A percentile compares a stretch with the other conserved stretches of the same genome.
phyloP scores from a whole-genome alignment of 768 basidiomycete species.

The Leccinum disarticulatum region DNA sequence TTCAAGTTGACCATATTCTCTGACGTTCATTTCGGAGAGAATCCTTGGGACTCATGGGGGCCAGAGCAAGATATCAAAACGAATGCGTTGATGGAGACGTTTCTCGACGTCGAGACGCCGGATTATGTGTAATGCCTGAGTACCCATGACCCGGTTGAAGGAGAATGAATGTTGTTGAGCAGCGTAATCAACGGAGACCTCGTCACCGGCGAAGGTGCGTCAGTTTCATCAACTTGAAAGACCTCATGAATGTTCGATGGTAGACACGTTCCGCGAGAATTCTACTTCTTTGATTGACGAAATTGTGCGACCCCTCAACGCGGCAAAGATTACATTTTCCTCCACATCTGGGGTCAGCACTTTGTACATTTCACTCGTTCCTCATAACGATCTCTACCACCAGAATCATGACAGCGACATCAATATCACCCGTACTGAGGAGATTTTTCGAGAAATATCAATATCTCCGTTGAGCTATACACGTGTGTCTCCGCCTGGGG shows the following conservation, averaged over 20 bases:
- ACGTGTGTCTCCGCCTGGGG: slow-evolving; percentile 52
- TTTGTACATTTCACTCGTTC: background rate
- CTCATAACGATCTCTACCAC: background rate
- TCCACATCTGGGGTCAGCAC: slow-evolving; percentile 64
- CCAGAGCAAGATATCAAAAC: slow-evolving; percentile 67
- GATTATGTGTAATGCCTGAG: slow-evolving; percentile 59
- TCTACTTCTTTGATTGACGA: slow-evolving; percentile 64
- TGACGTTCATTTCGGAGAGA: slow-evolving; percentile 76
- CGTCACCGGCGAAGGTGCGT: slow-evolving; percentile 66
- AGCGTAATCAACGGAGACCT: slow-evolving; percentile 74
- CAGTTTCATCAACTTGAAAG: background rate
- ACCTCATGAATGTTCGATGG: background rate
- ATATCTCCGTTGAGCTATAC: slow-evolving; percentile 63
- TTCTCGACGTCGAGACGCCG: slow-evolving; percentile 58
- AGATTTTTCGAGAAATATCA: slow-evolving; percentile 59
- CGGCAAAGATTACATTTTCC: slow-evolving; percentile 59
- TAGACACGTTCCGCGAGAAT: slow-evolving; percentile 68
- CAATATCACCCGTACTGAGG: slow-evolving; percentile 70
- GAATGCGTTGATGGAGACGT: slow-evolving; percentile 51
- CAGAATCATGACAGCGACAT: slow-evolving; percentile 74
- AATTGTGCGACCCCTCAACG: slow-evolving; percentile 60
- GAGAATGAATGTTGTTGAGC: slow-evolving; percentile 1
- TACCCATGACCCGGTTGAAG: background rate
- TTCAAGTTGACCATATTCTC: slow-evolving; percentile 77
- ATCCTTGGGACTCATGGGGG: slow-evolving; percentile 69